A percentile compares a stretch with the other conserved stretches of the same genome.
phyloP scores from a whole-genome alignment of 1,284 basidiomycete species.

The Melampsora americana region DNA sequence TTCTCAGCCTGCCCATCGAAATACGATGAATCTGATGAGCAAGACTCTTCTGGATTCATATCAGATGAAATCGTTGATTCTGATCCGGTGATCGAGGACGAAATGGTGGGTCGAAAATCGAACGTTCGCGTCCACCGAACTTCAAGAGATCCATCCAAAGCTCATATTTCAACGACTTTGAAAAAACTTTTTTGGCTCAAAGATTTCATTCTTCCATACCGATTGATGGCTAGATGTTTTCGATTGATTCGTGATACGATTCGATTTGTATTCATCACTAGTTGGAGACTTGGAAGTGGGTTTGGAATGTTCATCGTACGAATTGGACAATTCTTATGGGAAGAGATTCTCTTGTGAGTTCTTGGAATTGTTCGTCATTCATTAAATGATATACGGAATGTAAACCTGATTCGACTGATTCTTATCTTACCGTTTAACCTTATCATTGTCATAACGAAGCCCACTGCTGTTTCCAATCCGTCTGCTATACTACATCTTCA shows the following conservation, averaged over 20 bases:
- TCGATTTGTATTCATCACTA: neutral
- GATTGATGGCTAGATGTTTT: neutral
- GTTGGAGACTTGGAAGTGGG: neutral
- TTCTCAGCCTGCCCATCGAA: neutral
- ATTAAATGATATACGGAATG: neutral
- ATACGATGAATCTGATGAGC: neutral
- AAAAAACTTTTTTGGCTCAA: slow-evolving; percentile 4
- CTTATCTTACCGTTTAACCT: neutral
- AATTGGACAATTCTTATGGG: neutral
- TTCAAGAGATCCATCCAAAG: neutral
- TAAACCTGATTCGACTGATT: neutral
- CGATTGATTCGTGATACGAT: neutral
- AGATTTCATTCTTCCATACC: neutral
- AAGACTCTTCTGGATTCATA: neutral
- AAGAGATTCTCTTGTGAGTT: neutral
- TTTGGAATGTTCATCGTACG: neutral
- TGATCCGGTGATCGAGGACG: neutral
- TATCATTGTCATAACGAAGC: neutral
- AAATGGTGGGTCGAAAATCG: neutral
- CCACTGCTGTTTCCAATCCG: neutral
- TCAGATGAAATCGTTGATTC: neutral
- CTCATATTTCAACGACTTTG: slow-evolving; percentile 1
- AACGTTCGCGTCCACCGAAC: neutral
- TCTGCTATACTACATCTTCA: neutral
- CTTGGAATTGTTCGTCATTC: neutral